Conservation (phyloP, 73 alveolate species). For the Stentor coeruleus region DNA sequence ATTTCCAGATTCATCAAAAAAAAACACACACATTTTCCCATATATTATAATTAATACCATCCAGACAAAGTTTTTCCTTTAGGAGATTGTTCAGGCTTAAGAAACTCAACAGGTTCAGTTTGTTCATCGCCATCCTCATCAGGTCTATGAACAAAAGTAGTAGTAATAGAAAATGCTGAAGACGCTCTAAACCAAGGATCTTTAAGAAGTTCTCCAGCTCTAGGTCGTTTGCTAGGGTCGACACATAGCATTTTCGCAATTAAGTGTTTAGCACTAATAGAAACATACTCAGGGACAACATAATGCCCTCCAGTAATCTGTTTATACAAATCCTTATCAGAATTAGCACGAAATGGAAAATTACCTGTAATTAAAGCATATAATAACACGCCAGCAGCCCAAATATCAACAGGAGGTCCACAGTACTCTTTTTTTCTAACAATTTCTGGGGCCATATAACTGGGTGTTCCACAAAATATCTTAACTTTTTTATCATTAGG, state of each 20-base stretch:
- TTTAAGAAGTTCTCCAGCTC: slow-evolving; percentile 35
- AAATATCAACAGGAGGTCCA: slow-evolving; percentile 60
- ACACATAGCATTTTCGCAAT: slow-evolving; percentile 36
- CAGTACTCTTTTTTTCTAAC: slow-evolving; percentile 45
- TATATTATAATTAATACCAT: too few species aligned
- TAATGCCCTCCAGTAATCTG: slow-evolving; percentile 53
- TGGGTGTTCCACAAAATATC: slow-evolving; percentile 85
- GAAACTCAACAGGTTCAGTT: too few species aligned
- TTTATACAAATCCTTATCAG: slow-evolving; percentile 61
- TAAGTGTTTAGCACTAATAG: slow-evolving; percentile 36
- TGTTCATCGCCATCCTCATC: too few species aligned
- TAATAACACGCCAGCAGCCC: slow-evolving; percentile 58
- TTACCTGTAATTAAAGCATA: slow-evolving; percentile 47
- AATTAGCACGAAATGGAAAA: slow-evolving; percentile 48
- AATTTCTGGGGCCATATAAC: slow-evolving; percentile 97
- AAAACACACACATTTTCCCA: too few species aligned
- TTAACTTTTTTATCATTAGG: slow-evolving; percentile 50
- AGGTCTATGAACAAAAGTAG: not conserved
- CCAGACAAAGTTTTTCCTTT: too few species aligned
- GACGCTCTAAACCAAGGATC: slow-evolving; percentile 13
- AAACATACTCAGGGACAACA: slow-evolving; percentile 38
- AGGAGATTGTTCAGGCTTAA: too few species aligned
- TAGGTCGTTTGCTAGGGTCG: slow-evolving; percentile 54
- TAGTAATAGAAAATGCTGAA: not conserved
- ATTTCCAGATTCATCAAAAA: too few species aligned